Evolutionary conservation across 805 yeast genomes (phyloP), one percentile per base, ranked within the genome.

Genomic region (Ogataea henricii): DNA sequence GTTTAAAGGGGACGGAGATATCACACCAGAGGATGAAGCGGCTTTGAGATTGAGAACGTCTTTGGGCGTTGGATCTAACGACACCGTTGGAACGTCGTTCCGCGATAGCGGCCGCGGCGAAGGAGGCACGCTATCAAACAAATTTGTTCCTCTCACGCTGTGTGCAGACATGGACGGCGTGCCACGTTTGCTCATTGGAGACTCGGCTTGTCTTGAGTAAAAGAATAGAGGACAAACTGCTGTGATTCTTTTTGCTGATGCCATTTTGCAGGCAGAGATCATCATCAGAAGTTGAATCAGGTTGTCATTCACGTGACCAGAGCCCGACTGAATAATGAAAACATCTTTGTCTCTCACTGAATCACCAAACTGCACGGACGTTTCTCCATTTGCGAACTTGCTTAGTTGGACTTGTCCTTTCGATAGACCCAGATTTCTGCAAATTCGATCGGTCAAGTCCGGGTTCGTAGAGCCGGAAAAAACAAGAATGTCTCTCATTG

Each of bases 311-410:
- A 89, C 96, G 59, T 85, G 81, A 8, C 96, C 96, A 57, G 91
- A 84, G 7, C 96, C 96, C 33, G 84, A 77, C 67, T 90, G 97
- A 42, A 91, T 77, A 37, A 90, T 90, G 62, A 86, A 94, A 6
- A 94, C 98, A 65, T 94, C 97, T 68, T 94, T 94, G 56, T 91
- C 98, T 62, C 99, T 78, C 20, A 94, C 98, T 10, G 96, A 87
- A 60, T 90, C 96, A 46, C 78, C 77, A 47, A 94, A 81, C 47
- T 85, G 86, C 49, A 94, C 89, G 23, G 92, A 83, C 3, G 96
- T 91, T 64, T 94, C 99, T 45, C 99, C 99, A 64, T 94, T 94
- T 51, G 92, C 85, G 62, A 81, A 80, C 63, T 84, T 84, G 50
- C 80, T 80, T 48, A 83, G 73, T 39, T 73, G 73, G 14, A 86